Evolutionary conservation across 2,329 filamentous ascomycete species (phyloP).

Genomic region (Cyphellophora europaea): DNA sequence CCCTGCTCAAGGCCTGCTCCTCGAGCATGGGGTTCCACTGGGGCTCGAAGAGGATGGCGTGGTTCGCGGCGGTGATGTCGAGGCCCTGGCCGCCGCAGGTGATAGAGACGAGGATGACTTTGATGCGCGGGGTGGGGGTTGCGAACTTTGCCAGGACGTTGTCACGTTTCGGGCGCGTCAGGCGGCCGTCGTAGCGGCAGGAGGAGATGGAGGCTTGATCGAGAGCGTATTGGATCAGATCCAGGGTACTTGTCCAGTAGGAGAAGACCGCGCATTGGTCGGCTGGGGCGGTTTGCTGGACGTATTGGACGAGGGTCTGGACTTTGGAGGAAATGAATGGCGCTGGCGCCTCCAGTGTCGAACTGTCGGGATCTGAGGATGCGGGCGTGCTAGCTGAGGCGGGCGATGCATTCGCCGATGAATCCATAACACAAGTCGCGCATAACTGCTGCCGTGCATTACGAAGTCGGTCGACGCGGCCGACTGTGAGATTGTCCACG

Average conservation of each 20-base stretch:
- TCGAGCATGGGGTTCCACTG: slow-evolving; percentile 40
- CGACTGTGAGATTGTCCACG: too few species aligned
- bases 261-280: slow-evolving; percentile 44
- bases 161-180: slow-evolving; percentile 33
- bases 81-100: slow-evolving; percentile 44
- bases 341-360: too few species aligned
- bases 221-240: slow-evolving; percentile 35
- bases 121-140: slow-evolving; percentile 24
- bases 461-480: too few species aligned
- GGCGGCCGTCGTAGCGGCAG: slow-evolving; percentile 40
- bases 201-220: slow-evolving; percentile 23
- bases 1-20: slow-evolving; percentile 34
- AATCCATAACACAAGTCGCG: too few species aligned
- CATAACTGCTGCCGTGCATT: too few species aligned
- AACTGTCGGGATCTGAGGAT: too few species aligned
- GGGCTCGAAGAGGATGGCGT: slow-evolving; percentile 42
- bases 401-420: too few species aligned
- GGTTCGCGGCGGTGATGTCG: slow-evolving; percentile 38
- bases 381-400: too few species aligned
- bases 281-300: too few species aligned
- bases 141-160: slow-evolving; percentile 32
- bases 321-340: too few species aligned
- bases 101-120: slow-evolving; percentile 40
- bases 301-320: too few species aligned
- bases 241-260: slow-evolving; percentile 40